These are phyloP conservation scores for Solanum paucissectum DNA, from an alignment of 257 asterid species.

Conservation along the genomic window DNA sequence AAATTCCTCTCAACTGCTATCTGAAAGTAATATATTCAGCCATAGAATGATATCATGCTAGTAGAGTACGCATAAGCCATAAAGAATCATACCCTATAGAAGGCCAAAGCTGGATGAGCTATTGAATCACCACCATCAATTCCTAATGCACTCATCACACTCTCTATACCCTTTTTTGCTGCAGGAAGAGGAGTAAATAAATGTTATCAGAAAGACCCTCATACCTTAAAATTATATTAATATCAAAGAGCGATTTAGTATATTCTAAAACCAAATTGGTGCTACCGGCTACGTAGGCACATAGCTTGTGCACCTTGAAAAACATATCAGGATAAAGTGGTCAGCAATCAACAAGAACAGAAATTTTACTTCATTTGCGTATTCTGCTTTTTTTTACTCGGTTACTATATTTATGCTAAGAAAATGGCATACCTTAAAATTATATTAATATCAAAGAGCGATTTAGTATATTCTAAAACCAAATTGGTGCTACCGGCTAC, in stretches of 20 bases:
- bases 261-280: neutral
- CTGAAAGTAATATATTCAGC: constrained; percentile 20
- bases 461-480: neutral
- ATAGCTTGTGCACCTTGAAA: neutral
- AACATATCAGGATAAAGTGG: neutral
- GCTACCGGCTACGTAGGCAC: neutral
- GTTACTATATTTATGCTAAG: neutral
- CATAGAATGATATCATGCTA: neutral
- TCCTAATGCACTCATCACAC: constrained; percentile 27
- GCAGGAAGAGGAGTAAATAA: constrained; percentile 8
- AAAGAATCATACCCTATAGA: constrained; percentile 38
- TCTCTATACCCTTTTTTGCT: constrained; percentile 38
- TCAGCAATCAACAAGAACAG: neutral
- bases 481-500: neutral
- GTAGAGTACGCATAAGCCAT: neutral
- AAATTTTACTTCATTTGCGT: neutral
- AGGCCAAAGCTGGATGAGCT: constrained; percentile 24
- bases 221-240: neutral
- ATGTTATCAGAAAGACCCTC: neutral
- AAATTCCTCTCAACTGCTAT: constrained; percentile 56
- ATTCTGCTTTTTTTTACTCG: neutral
- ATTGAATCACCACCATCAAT: constrained; percentile 58
- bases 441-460: neutral
- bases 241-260: neutral
- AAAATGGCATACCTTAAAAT: neutral